A percentile compares a stretch with the other conserved stretches of the same genome.
Conservation (phyloP, 164 flowering plant species). For the Berberis vulgaris region DNA sequence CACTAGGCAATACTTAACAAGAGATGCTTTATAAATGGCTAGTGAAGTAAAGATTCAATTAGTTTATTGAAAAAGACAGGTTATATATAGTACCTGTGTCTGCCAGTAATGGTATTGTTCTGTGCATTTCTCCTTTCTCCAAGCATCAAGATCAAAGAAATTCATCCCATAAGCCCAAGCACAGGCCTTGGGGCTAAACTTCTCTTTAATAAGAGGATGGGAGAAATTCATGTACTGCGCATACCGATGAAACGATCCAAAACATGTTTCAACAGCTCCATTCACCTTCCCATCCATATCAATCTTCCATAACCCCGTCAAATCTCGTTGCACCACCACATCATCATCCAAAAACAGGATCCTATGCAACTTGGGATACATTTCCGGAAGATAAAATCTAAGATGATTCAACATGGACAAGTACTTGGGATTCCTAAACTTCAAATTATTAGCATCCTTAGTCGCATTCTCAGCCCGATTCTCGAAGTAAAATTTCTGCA, state of each 20-base stretch:
- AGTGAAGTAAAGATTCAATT: background rate
- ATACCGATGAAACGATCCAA: conserved; percentile 80
- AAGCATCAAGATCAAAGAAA: conserved; percentile 83
- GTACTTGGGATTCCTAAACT: conserved; percentile 48
- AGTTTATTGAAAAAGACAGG: background rate
- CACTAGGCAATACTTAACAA: too few species aligned
- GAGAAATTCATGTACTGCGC: conserved; percentile 81
- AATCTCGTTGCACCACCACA: conserved; percentile 88
- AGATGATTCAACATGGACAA: conserved; percentile 68
- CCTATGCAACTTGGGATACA: conserved; percentile 73
- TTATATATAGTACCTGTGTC: conserved; percentile 44
- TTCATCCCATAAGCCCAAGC: conserved; percentile 98
- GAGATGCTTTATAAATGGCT: background rate
- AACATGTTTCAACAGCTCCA: conserved; percentile 91
- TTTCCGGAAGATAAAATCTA: conserved; percentile 78
- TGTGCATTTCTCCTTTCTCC: conserved; percentile 78
- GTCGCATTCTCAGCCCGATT: conserved; percentile 45
- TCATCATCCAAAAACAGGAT: conserved; percentile 85
- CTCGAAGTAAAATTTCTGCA: conserved; percentile 34
- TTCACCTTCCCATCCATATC: conserved; percentile 92
- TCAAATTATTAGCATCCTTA: conserved; percentile 40
- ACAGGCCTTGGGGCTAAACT: conserved; percentile 78
- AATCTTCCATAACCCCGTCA: conserved; percentile 74
- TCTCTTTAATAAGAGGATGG: conserved; percentile 65
- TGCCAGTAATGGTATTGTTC: conserved; percentile 87